Evolutionary conservation across 805 yeast species (phyloP), one percentile per base, ranked within the genome.

Genomic region (Candida nitratophila): DNA sequence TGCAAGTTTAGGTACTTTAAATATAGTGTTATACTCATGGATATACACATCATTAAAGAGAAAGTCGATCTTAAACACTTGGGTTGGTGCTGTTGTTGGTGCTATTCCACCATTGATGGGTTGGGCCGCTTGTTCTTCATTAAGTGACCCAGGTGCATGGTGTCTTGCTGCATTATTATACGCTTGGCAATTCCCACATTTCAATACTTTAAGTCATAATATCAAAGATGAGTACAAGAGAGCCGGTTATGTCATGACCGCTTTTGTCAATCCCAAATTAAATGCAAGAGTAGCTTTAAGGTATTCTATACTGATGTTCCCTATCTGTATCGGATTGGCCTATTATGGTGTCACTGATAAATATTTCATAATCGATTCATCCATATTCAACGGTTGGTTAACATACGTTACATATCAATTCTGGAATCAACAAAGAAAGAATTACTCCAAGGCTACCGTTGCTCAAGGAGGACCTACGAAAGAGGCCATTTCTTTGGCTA

Each of bases 51-150:
- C 96, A 0, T 66, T 93, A 60, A 93, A 93, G 59, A 74, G 99
- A 44, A 77, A 73, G 47, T 81, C 86, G 21, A 91, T 93, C 42
- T 61, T 86, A 35, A 93, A 93, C 63, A 93, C 99, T 0, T 93
- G 99, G 99, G 93, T 93, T 3, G 99, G 99, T 17, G 99, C 99
- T 0, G 61, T 93, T n/a, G 99, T 93, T 4, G 99, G 99, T 4
- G 99, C 97, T 0, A 86, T 93, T 39, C 99, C 99, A 0, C 99
- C 99, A 19, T 72, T 93, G 41, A 93, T 93, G 99, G 99, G 99
- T 2, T 93, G 99, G 99, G 96, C 96, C 2, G 88, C 91, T 0
- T 85, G 96, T 12, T 79, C 87, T 3, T 77, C 89, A 1, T 65
- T 90, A 32, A 52, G 74, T 3, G 86, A 88, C 50, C 96, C 98